A percentile compares a stretch with the other conserved stretches of the same genome.
phyloP scores from a whole-genome alignment of 108 stramenopile genomes.

The Cyclotella kingstonii region DNA sequence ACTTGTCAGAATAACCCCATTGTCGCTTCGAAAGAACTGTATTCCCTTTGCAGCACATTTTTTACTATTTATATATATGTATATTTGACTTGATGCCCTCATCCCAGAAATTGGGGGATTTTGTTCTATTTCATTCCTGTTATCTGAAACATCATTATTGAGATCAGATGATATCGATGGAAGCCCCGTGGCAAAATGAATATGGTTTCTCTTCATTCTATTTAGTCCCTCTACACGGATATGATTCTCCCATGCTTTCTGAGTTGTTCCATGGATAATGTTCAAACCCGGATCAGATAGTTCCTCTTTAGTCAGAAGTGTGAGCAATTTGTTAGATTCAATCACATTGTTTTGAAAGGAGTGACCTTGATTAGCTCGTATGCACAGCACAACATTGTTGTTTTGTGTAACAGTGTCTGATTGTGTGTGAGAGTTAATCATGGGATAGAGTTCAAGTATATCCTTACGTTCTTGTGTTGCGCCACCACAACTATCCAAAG shows the following conservation, averaged over 20 bases:
- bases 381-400: slow-evolving; percentile 50
- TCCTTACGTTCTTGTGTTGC: too few species aligned
- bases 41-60: slow-evolving; percentile 67
- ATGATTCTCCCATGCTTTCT: slow-evolving; percentile 56
- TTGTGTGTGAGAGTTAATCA: too few species aligned
- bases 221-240: slow-evolving; percentile 61
- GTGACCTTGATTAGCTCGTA: slow-evolving; percentile 87
- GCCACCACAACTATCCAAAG: slow-evolving; percentile 2
- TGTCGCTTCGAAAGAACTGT: slow-evolving; percentile 64
- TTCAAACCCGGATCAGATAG: slow-evolving; percentile 30
- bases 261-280: slow-evolving; percentile 76
- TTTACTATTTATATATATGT: slow-evolving; percentile 62
- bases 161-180: slow-evolving; percentile 9
- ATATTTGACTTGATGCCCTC: slow-evolving; percentile 61
- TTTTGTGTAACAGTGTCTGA: neutral
- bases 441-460: too few species aligned
- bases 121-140: slow-evolving; percentile 2
- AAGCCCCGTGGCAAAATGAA: slow-evolving; percentile 80
- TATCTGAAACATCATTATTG: neutral
- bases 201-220: slow-evolving; percentile 76
- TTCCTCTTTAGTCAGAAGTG: slow-evolving; percentile 47
- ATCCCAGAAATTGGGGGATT: slow-evolving; percentile 76
- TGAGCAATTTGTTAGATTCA: slow-evolving; percentile 53
- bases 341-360: slow-evolving; percentile 51
- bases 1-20: slow-evolving; percentile 73